A percentile compares a stretch with the other conserved stretches of the same genome.
Evolutionary conservation across 176 grass and related monocot genomes (phyloP).

Genomic region (Elymus sibiricus): DNA sequence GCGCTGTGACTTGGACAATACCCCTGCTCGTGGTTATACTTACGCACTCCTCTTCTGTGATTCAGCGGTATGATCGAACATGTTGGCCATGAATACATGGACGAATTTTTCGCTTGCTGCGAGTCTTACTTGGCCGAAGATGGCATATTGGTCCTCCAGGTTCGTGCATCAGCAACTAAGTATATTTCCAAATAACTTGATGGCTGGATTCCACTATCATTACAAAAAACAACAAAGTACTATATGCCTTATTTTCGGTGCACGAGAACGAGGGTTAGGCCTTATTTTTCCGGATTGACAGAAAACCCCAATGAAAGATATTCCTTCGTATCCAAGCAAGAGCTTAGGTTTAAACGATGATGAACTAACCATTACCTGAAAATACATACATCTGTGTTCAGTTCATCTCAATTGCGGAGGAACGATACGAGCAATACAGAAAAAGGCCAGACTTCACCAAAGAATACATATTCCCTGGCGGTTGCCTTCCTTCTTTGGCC

Average conservation of each 20-base stretch:
- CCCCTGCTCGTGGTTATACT: not conserved
- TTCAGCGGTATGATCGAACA: not conserved
- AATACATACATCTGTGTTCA: not conserved
- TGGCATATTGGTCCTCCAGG: not conserved
- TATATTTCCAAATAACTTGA: not conserved
- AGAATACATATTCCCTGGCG: not conserved
- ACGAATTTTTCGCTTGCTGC: not conserved
- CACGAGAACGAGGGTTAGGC: not conserved
- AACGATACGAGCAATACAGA: not conserved
- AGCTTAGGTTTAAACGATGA: not conserved
- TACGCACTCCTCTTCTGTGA: not conserved
- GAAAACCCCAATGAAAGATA: not conserved
- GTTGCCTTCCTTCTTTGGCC: not conserved
- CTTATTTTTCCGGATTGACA: not conserved
- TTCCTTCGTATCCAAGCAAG: not conserved
- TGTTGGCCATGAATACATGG: slow-evolving; percentile 14
- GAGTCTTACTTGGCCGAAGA: not conserved
- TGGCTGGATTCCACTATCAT: too few relatives aligned
- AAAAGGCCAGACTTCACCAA: not conserved
- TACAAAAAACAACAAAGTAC: not conserved
- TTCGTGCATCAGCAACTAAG: not conserved
- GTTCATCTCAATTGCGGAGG: not conserved
- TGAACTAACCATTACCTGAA: not conserved
- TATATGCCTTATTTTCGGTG: not conserved
- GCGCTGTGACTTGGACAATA: not conserved